Percentiles rank a stretch among this genome's conserved stretches.
Conservation (phyloP, 495 filamentous ascomycete genomes). For the Penicillium mononematosum region DNA sequence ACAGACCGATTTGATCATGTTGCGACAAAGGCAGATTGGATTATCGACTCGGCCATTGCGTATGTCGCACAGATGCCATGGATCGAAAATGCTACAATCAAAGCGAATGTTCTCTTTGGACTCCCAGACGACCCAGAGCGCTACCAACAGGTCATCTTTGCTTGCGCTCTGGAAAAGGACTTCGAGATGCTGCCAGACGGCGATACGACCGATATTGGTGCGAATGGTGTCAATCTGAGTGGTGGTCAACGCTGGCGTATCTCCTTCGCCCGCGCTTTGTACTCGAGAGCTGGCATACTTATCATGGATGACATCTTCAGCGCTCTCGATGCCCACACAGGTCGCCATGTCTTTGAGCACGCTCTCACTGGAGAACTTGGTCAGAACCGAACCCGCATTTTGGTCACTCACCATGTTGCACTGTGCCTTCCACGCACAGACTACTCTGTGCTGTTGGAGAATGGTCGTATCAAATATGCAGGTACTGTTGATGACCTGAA, state of each 20-base stretch:
- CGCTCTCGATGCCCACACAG: slow-evolving; percentile 66
- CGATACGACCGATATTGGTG: slow-evolving; percentile 75
- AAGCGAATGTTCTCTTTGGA: slow-evolving; percentile 71
- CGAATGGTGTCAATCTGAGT: slow-evolving; percentile 80
- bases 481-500: slow-evolving; percentile 29
- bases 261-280: slow-evolving; percentile 74
- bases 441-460: slow-evolving; percentile 66
- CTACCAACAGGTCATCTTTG: slow-evolving; percentile 63
- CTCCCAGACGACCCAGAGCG: slow-evolving; percentile 63
- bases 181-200: slow-evolving; percentile 71
- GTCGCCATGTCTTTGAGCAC: slow-evolving; percentile 72
- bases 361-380: slow-evolving; percentile 69
- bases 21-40: slow-evolving; percentile 30
- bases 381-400: slow-evolving; percentile 67
- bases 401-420: slow-evolving; percentile 81
- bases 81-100: slow-evolving; percentile 81
- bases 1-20: slow-evolving; percentile 29
- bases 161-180: slow-evolving; percentile 72
- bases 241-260: slow-evolving; percentile 84
- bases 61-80: slow-evolving; percentile 82
- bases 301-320: slow-evolving; percentile 86
- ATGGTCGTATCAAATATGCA: slow-evolving; percentile 49
- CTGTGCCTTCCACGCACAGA: slow-evolving; percentile 67
- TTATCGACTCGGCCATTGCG: slow-evolving; percentile 62
- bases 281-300: slow-evolving; percentile 75